Evolutionary conservation across 2,329 filamentous ascomycete species (phyloP).

Genomic region (Pseudocercospora vitis): DNA sequence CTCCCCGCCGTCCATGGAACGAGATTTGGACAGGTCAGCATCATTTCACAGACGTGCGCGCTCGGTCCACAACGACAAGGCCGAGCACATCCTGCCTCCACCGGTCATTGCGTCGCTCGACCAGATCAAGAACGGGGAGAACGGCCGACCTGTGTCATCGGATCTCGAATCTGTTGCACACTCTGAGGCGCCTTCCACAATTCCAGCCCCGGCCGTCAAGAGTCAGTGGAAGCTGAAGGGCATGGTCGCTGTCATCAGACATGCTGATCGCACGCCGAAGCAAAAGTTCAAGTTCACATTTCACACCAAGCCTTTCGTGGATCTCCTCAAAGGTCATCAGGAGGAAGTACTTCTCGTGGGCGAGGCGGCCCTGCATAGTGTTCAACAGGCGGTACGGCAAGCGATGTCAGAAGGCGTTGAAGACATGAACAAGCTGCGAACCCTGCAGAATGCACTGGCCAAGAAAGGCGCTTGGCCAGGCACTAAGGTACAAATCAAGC

Average conservation of each 20-base stretch:
- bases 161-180: conserved; percentile 21
- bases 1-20: conserved; percentile 46
- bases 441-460: conserved; percentile 80
- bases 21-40: conserved; percentile 39
- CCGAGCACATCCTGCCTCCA: conserved; percentile 33
- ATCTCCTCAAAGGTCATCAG: conserved; percentile 89
- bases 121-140: conserved; percentile 9
- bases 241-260: conserved; percentile 92
- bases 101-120: conserved; percentile 29
- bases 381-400: conserved; percentile 80
- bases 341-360: conserved; percentile 95
- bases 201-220: conserved; percentile 63
- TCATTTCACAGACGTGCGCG: conserved; percentile 14
- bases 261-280: conserved; percentile 95
- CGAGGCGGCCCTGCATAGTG: conserved; percentile 82
- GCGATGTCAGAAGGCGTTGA: conserved; percentile 79
- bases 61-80: conserved; percentile 23
- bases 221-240: conserved; percentile 98
- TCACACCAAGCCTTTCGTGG: conserved; percentile 93
- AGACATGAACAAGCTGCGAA: conserved; percentile 80
- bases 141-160: conserved; percentile 20
- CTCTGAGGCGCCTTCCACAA: conserved; percentile 30
- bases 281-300: conserved; percentile 99
- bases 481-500: conserved; percentile 98
- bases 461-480: conserved; percentile 94